These are phyloP conservation scores for Petasospora rhodanensis DNA, from an alignment of 1,139 yeast genomes.

Conservation along the genomic window DNA sequence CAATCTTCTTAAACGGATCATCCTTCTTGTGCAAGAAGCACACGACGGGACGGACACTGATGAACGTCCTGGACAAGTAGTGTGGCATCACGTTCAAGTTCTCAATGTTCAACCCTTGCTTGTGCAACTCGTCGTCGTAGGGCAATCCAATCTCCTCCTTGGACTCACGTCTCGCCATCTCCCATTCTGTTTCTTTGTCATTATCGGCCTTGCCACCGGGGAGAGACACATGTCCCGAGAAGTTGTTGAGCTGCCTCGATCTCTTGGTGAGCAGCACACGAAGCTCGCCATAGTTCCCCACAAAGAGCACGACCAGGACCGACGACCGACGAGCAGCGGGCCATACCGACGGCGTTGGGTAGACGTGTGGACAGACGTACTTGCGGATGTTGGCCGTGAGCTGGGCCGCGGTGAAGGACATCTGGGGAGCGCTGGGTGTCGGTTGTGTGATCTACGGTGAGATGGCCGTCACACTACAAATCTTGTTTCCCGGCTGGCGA, in stretches of 20 bases:
- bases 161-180: slow-evolving; percentile 75
- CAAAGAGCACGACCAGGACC: slow-evolving; percentile 66
- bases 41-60: slow-evolving; percentile 79
- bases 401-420: slow-evolving; percentile 10
- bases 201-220: slow-evolving; percentile 88
- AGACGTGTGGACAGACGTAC: slow-evolving; percentile 16
- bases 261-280: slow-evolving; percentile 75
- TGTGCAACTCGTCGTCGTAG: slow-evolving; percentile 39
- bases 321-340: slow-evolving; percentile 58
- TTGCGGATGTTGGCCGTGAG: slow-evolving; percentile 17
- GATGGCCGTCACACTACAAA: too few relatives aligned
- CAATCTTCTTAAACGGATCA: slow-evolving; percentile 27
- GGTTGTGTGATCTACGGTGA: too few relatives aligned
- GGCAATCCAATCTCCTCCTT: slow-evolving; percentile 82
- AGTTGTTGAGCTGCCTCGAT: slow-evolving; percentile 60
- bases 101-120: slow-evolving; percentile 51
- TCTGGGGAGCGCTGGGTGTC: too few relatives aligned
- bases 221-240: slow-evolving; percentile 83
- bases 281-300: slow-evolving; percentile 68
- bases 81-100: slow-evolving; percentile 62
- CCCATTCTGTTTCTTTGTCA: slow-evolving; percentile 61
- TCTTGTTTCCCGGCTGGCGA: too few relatives aligned
- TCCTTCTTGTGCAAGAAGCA: slow-evolving; percentile 49
- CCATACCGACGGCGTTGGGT: slow-evolving; percentile 30
- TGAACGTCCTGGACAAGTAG: slow-evolving; percentile 71